Conservation (phyloP, 2,329 filamentous ascomycete species). For the Colletotrichum sp. region DNA sequence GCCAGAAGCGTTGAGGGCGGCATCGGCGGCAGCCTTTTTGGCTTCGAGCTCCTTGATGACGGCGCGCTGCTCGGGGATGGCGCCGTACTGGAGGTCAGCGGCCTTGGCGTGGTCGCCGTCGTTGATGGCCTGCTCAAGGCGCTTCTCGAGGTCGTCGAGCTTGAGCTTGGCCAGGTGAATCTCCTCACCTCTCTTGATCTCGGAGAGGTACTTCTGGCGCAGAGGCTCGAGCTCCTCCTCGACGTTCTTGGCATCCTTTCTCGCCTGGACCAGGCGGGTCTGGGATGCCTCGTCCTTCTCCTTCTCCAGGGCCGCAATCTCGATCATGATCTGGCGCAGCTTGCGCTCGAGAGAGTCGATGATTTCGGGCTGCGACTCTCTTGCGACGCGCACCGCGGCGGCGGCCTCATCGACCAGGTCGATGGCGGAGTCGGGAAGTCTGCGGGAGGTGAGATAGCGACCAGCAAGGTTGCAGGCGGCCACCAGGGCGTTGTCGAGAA, state of each 20-base stretch:
- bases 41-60: constrained; percentile 82
- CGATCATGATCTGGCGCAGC: constrained; percentile 90
- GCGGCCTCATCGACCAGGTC: constrained; percentile 96
- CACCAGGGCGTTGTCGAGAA: constrained; percentile 92
- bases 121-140: constrained; percentile 91
- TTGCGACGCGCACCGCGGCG: constrained; percentile 91
- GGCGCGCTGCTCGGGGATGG: constrained; percentile 87
- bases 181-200: constrained; percentile 88
- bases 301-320: constrained; percentile 92
- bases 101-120: constrained; percentile 83
- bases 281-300: constrained; percentile 96
- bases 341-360: constrained; percentile 94
- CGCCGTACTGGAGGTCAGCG: constrained; percentile 95
- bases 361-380: constrained; percentile 95
- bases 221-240: constrained; percentile 91
- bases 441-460: constrained; percentile 87
- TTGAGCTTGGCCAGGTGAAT: constrained; percentile 96
- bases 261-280: constrained; percentile 79
- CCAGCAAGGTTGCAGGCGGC: constrained; percentile 89
- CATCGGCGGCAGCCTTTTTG: constrained; percentile 80
- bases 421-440: constrained; percentile 94
- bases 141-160: constrained; percentile 88
- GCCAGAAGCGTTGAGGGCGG: constrained; percentile 59
- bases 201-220: constrained; percentile 92
- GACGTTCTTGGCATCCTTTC: constrained; percentile 90